Evolutionary conservation across 208 protist genomes (phyloP).

Genomic region (Leishmania lainsoni): DNA sequence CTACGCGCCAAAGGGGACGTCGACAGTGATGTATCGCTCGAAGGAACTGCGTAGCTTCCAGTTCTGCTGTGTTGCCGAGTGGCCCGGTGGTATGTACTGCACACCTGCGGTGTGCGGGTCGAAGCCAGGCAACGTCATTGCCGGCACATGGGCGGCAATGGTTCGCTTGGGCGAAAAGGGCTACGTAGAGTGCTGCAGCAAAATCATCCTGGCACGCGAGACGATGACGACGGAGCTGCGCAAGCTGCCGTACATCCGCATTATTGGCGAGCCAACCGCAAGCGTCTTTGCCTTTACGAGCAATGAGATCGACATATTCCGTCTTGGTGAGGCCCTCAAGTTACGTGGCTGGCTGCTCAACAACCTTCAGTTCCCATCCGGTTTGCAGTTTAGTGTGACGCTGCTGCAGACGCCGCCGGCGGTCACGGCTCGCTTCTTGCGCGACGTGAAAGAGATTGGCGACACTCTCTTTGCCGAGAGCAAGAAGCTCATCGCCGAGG

Average conservation of each 20-base stretch:
- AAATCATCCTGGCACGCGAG: slow-evolving; percentile 82
- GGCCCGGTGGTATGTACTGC: slow-evolving; percentile 98
- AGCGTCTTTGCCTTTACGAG: slow-evolving; percentile 92
- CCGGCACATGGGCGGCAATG: slow-evolving; percentile 96
- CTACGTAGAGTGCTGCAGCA: slow-evolving; percentile 80
- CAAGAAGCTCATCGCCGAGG: slow-evolving; percentile 38
- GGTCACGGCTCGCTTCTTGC: slow-evolving; percentile 78
- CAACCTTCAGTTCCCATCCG: slow-evolving; percentile 92
- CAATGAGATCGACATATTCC: slow-evolving; percentile 91
- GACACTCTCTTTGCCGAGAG: slow-evolving; percentile 45
- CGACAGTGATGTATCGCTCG: slow-evolving; percentile 94
- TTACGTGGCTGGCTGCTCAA: slow-evolving; percentile 94
- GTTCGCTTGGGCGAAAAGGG: slow-evolving; percentile 90
- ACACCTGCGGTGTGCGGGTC: slow-evolving; percentile 96
- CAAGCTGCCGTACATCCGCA: slow-evolving; percentile 64
- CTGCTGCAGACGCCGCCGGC: slow-evolving; percentile 79
- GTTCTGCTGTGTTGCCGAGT: slow-evolving; percentile 96
- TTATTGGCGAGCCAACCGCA: slow-evolving; percentile 87
- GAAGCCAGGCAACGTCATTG: slow-evolving; percentile 95
- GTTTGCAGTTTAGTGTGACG: slow-evolving; percentile 93
- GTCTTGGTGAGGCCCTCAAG: slow-evolving; percentile 76
- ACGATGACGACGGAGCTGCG: slow-evolving; percentile 73
- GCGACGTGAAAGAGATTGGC: slow-evolving; percentile 64
- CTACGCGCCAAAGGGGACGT: slow-evolving; percentile 97
- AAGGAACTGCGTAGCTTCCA: slow-evolving; percentile 91